Evolutionary conservation across 2,329 filamentous ascomycete species (phyloP), one percentile per base, ranked within the genome.

Genomic region (Clonostachys solani): DNA sequence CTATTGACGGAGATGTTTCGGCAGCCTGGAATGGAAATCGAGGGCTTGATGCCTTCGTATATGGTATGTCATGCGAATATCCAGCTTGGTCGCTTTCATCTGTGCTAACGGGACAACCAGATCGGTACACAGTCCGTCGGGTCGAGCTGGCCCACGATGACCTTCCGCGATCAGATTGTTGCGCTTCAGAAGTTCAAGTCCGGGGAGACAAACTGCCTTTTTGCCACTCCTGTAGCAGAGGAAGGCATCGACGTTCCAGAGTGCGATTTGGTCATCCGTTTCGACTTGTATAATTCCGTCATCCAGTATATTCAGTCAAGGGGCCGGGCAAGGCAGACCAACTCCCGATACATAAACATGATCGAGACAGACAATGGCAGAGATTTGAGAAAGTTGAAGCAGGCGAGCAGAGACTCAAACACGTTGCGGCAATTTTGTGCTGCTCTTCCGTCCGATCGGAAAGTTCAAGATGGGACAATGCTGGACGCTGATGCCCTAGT

Each of bases 361-460:
- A 62, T 89, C 3, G 92, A 97, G 60, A 60, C 66, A 2, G 78
- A 77, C 8, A 96, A 96, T 56, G 53, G 63, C 12, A 68, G 71
- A 1, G 87, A 95, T 44, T 54, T 62, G 2, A 65, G 74, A 36
- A 70, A 72, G n/a, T 60, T 89, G 2, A 63, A 72, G 10, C 79
- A 88, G 53, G 81, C 84, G 35, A 74, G 77, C 16, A 66, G 77
- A 18, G 78, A 85, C 49, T 82, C 88, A 59, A 62, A 66, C 35
- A 66, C 78, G 3, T 81, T 99, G 69, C 80, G 84, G n/a, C 66
- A 71, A 0, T 96, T 96, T 58, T 96, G 92, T 63, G 71, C 80
- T 37, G 71, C 77, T 1, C 71, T 97, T 8, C 88, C 92, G 0
- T 79, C 83, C 36, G 86, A 96, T 62, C 80, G 92, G 12, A 73